phyloP scores from a whole-genome alignment of 257 asterid genomes.

The Cordia subcordata region DNA sequence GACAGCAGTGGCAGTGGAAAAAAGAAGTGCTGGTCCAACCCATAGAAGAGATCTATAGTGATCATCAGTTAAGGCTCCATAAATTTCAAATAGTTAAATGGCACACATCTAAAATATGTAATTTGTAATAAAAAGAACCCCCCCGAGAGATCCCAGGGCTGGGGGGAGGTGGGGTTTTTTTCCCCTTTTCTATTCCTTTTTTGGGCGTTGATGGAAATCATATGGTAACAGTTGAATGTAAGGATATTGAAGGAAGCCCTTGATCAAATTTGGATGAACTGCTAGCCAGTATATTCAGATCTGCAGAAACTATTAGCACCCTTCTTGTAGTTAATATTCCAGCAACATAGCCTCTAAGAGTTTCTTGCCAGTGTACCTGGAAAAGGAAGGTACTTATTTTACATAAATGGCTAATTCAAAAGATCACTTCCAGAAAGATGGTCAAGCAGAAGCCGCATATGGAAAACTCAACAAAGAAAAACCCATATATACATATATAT shows the following conservation, averaged over 20 bases:
- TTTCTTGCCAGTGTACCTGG: conserved; percentile 99
- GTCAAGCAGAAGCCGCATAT: too few relatives aligned
- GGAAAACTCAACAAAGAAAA: too few relatives aligned
- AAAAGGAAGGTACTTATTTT: conserved; percentile 11
- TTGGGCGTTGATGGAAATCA: neutral
- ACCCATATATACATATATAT: too few relatives aligned
- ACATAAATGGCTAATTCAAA: neutral
- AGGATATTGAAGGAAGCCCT: conserved; percentile 99
- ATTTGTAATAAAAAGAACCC: conserved; percentile 9
- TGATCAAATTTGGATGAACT: conserved; percentile 78
- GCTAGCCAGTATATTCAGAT: conserved; percentile 80
- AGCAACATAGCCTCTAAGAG: conserved; percentile 94
- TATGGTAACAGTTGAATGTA: conserved; percentile 13
- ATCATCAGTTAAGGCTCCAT: conserved; percentile 53
- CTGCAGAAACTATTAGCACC: conserved; percentile 86
- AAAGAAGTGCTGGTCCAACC: conserved; percentile 99
- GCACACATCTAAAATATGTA: neutral
- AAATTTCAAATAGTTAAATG: conserved; percentile 12
- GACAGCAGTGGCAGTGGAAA: conserved; percentile 86
- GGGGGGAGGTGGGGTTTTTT: too few relatives aligned
- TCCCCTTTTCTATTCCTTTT: too few relatives aligned
- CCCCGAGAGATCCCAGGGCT: neutral
- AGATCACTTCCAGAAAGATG: too few relatives aligned
- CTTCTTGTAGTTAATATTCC: conserved; percentile 89
- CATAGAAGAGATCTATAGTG: conserved; percentile 96